Evolutionary conservation across 2,329 filamentous ascomycete species (phyloP), one percentile per base, ranked within the genome.

Genomic region (Chaetothyriales sp.): DNA sequence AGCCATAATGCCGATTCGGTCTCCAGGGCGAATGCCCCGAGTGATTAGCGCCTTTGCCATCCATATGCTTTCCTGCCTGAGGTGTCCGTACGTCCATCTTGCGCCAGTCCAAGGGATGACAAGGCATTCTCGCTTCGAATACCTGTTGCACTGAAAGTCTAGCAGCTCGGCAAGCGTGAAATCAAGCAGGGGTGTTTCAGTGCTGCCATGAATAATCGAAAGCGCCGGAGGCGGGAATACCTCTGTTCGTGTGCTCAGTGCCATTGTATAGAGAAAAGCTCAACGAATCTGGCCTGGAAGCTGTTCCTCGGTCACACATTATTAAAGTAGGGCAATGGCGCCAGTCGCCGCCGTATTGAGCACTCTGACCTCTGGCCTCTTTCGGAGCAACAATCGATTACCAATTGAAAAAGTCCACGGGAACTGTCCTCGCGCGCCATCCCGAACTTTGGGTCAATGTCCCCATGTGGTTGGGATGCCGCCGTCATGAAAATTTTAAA

Each of bases 71-170:
- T 82, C 77, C 51, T 78, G 72, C 59, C 79, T 77, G 49, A 84
- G 69, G 53, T 81, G 73, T 54, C 76, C 73, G 66, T 84, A 84
- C 0, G 80, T 83, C 83, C 83, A 88, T 60, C 84, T 73, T 3
- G 81, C 77, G 1, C 79, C 80, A 0, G 83, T 87, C 83, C 83
- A 88, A 0, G 84, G 81, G 48, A 84, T 83, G 20, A 88, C 74
- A 43, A 89, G 66, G 53, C 79, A 84, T 63, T 88, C 83, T 49
- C 77, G 73, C 48, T 76, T 71, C 20, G 79, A 77, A 64, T 84
- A 79, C 46, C 79, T 73, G 47, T 78, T 72, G 44, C 77, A 80
- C 66, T 89, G 84, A 12, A 85, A 72, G 53, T 83, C 80, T 42
- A 89, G 73, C 1, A 89, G 73, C 62, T 86, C 81, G 5, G 81